Base-by-base conservation (phyloP, 495 filamentous ascomycete species). In the Aspergillus incahuasiensis region DNA sequence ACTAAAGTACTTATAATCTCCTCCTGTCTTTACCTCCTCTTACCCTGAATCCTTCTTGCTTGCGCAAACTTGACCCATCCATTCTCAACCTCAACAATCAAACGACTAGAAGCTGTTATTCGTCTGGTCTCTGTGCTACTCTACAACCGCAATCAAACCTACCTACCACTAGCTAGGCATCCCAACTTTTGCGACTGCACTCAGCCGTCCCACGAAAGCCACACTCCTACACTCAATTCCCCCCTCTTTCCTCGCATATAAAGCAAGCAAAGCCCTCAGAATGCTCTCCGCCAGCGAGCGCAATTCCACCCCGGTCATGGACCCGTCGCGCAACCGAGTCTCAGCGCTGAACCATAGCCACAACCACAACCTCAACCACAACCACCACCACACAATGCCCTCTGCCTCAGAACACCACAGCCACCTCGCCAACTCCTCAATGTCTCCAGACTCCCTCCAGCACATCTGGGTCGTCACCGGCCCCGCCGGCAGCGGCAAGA, bases 391-490 rank as follows among this genome's bases (percentile, higher is more conserved):
- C 50, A 57, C 61, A 16, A 12, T 35, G 2, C 12, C 47, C 15
- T 50, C 48, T 8, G 22, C 20, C 20, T 50, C 48, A 50, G 48
- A 52, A 19, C 52, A 49, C 58, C 66, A 58, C 56, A 54, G 19
- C 3, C 25, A 28, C 3, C 25, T 28, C 25, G 25, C 25, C 25
- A 28, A 28, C 12, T 35, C 32, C 25, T 57, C 60, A n/a, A 25
- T 53, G 22, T 52, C 63, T 16, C 54, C 64, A 0, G 40, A 60
- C 1, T 59, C 65, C 15, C 69, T 84, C 57, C 88, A 89, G 58
- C 91, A 97, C 68, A 96, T 99, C 69, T 96, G 89, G 87, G 84
- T 97, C 58, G 89, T 99, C n/a, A 96, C 94, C 0, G 95, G 95
- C 6, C 95, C 95, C 15, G 92, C 95, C 16, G 95, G 95, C 13